Evolutionary conservation across 495 filamentous ascomycete genomes (phyloP), one percentile per base, ranked within the genome.

Genomic region (Penicilliopsis zonata): DNA sequence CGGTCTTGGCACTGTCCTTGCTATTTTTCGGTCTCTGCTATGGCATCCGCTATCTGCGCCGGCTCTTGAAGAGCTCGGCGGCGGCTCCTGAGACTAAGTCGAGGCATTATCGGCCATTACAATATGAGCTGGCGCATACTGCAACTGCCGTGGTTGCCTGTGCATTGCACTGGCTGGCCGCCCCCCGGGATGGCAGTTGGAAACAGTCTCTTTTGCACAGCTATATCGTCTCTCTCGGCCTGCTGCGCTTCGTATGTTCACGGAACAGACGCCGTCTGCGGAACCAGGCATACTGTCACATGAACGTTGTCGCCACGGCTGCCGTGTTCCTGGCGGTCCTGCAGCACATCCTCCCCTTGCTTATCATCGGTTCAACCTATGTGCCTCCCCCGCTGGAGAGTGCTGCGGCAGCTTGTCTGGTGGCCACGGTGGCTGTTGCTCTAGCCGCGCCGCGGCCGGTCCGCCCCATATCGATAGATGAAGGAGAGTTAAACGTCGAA

Each of bases 361-460:
- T 29, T 4, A 44, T 51, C 9, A 18, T 51, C n/a, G 47, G 35
- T 4, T 21, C 41, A 5, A 41, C 32, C 5, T 41, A 38, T 37
- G 31, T 36, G 13, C 44, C 39, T 8, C 22, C 26, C 9, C 13
- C 34, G 1, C 16, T 44, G 3, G 34, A 38, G 3, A 24, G 13
- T 7, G 31, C 36, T 9, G 16, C 43, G 14, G 22, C 41, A 12
- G 35, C 13, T 10, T 44, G 33, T 26, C 27, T 51, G 26, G 39
- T 36, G 18, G 36, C 25, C 12, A 36, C 40, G 20, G 20, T 43
- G 18, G 8, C 27, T 9, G 25, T 47, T 16, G 38, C 38, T 20
- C 25, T 39, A 1, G 38, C 36, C 1, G 38, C 47, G 0, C 47
- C 47, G 5, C 38, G 44, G 10, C 47, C 47, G n/a, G 38, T 37